Evolutionary conservation across 371 early-diverging fungal genomes (phyloP).

Genomic region (Mucor irregularis): DNA sequence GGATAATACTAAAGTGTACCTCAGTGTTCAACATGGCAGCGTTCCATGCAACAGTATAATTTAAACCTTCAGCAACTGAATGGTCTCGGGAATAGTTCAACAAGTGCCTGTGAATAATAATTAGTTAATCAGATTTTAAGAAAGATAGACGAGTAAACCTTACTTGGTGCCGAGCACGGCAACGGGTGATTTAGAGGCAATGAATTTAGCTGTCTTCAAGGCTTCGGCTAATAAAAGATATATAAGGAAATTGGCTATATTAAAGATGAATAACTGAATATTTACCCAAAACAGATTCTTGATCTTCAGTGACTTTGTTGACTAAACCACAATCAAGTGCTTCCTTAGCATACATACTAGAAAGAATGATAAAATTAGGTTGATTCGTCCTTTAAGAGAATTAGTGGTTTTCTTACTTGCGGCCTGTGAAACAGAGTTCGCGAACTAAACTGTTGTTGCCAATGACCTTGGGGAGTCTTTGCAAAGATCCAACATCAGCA

Average conservation of each 20-base stretch:
- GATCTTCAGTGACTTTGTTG: constrained; percentile 60
- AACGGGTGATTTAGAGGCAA: constrained; percentile 91
- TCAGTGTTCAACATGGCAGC: constrained; percentile 77
- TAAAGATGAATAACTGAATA: too few species aligned
- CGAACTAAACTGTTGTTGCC: constrained; percentile 90
- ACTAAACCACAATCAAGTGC: constrained; percentile 84
- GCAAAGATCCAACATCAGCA: constrained; percentile 89
- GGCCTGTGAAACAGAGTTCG: constrained; percentile 85
- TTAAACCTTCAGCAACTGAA: constrained; percentile 83
- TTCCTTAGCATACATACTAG: constrained; percentile 71
- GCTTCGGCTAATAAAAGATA: constrained; percentile 52
- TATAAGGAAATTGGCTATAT: neutral
- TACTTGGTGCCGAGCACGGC: constrained; percentile 89
- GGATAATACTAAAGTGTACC: constrained; percentile 24
- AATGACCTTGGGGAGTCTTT: constrained; percentile 92
- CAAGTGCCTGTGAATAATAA: constrained; percentile 53
- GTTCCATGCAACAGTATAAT: constrained; percentile 92
- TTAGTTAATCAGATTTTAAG: neutral
- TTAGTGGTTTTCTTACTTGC: constrained; percentile 69
- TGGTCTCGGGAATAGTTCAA: constrained; percentile 92
- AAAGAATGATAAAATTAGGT: neutral
- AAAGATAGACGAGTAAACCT: neutral
- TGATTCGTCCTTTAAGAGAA: neutral
- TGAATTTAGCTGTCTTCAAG: constrained; percentile 66
- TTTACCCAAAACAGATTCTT: constrained; percentile 56